A percentile compares a stretch with the other conserved stretches of the same genome.
phyloP scores from a whole-genome alignment of 225 moss, liverwort and hornwort genomes.

The Neckera pumila region DNA sequence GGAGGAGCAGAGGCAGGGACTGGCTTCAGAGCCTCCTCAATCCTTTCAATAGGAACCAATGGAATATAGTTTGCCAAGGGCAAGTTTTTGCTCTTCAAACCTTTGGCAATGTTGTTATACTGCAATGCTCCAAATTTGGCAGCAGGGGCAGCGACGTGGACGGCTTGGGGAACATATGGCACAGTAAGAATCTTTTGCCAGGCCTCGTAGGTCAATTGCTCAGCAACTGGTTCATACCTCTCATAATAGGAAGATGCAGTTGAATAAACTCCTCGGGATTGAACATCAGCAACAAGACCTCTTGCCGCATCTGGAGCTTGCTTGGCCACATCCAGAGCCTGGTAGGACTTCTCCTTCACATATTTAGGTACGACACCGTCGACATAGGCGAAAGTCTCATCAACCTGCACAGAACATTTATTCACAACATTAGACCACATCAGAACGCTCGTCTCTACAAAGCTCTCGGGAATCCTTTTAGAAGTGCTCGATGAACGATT shows the following conservation, averaged over 20 bases:
- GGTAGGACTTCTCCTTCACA: slow-evolving; percentile 47
- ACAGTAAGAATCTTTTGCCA: slow-evolving; percentile 52
- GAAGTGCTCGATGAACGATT: neutral
- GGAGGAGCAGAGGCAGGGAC: slow-evolving; percentile 2
- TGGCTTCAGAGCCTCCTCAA: slow-evolving; percentile 32
- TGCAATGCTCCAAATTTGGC: slow-evolving; percentile 64
- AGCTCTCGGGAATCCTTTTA: neutral
- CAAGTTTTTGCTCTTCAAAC: slow-evolving; percentile 45
- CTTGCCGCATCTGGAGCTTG: slow-evolving; percentile 65
- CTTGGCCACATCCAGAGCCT: slow-evolving; percentile 53
- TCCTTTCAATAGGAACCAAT: slow-evolving; percentile 57
- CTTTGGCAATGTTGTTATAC: slow-evolving; percentile 42
- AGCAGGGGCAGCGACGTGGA: slow-evolving; percentile 46
- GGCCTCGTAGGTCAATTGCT: slow-evolving; percentile 37
- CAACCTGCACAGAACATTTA: slow-evolving; percentile 33
- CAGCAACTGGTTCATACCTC: slow-evolving; percentile 69
- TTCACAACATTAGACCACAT: neutral
- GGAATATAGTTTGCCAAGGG: slow-evolving; percentile 60
- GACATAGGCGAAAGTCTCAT: slow-evolving; percentile 46
- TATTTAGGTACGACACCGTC: slow-evolving; percentile 52
- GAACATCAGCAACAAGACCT: slow-evolving; percentile 59
- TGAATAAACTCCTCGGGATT: slow-evolving; percentile 51
- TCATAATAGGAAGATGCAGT: slow-evolving; percentile 56
- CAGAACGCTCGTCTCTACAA: neutral
- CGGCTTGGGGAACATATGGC: slow-evolving; percentile 62